A percentile compares a stretch with the other conserved stretches of the same genome.
Evolutionary conservation across 2,329 filamentous ascomycete species (phyloP).

Genomic region (Remersonia thermophila): DNA sequence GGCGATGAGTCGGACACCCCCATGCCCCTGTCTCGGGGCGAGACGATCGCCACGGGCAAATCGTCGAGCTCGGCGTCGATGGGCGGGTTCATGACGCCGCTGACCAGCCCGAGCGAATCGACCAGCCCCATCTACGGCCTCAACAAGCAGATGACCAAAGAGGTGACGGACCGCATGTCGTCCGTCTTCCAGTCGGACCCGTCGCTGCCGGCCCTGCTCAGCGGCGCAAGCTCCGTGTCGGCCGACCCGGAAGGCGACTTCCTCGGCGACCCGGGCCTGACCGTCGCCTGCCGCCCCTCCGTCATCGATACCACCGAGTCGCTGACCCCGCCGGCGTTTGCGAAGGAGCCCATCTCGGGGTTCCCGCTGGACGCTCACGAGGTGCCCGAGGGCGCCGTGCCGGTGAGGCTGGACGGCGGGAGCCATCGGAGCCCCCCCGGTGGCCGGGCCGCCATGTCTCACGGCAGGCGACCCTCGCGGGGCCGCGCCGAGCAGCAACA

Average conservation of each 20-base stretch:
- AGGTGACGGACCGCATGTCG: conserved; percentile 32
- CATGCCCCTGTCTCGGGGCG: conserved; percentile 25
- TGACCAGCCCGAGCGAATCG: conserved; percentile 43
- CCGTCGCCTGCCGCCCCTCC: conserved; percentile 29
- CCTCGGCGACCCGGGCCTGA: conserved; percentile 32
- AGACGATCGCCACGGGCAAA: conserved; percentile 32
- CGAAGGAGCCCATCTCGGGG: conserved; percentile 33
- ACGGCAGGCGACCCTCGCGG: background rate
- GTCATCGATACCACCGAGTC: conserved; percentile 41
- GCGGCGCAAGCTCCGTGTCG: conserved; percentile 51
- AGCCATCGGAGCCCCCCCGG: background rate
- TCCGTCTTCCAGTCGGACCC: conserved; percentile 49
- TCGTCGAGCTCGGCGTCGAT: conserved; percentile 43
- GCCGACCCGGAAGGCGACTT: conserved; percentile 51
- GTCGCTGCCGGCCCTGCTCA: conserved; percentile 50
- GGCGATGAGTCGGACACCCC: conserved; percentile 28
- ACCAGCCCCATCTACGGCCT: conserved; percentile 34
- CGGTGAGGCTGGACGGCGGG: conserved; percentile 7
- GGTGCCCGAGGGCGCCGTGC: conserved; percentile 16
- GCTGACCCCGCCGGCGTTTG: conserved; percentile 39
- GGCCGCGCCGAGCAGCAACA: background rate
- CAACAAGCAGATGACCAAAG: conserved; percentile 26
- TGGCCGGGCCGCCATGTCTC: background rate
- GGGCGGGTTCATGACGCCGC: conserved; percentile 34
- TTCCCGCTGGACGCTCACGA: conserved; percentile 34